A percentile compares a stretch with the other conserved stretches of the same genome.
These are phyloP conservation scores for Entamoeba moshkovskii DNA, from an alignment of 208 protist genomes.

Conservation along the genomic window DNA sequence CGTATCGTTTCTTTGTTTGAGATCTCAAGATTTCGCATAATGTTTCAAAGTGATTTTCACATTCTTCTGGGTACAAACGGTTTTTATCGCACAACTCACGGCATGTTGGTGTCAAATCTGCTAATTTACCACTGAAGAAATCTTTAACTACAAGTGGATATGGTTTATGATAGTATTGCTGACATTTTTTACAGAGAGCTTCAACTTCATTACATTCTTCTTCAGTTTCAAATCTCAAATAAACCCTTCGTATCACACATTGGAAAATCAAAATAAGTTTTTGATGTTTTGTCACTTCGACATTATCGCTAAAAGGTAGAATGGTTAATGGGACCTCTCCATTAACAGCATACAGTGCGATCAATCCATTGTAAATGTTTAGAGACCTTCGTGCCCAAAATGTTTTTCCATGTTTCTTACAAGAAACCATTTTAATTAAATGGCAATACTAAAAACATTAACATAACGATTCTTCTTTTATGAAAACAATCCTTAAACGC, in stretches of 20 bases:
- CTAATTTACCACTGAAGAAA: not conserved
- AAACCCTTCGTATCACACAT: not conserved
- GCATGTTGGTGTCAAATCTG: not conserved
- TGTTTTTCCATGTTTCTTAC: not conserved
- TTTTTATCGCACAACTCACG: not conserved
- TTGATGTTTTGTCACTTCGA: not conserved
- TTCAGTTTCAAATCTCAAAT: not conserved
- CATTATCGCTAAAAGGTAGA: not conserved
- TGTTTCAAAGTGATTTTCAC: not conserved
- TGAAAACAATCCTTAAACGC: no score
- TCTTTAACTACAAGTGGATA: not conserved
- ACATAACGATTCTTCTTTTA: no score
- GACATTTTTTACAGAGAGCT: not conserved
- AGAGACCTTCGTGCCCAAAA: not conserved
- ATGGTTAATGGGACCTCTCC: not conserved
- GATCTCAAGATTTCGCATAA: not conserved
- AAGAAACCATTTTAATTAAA: not conserved
- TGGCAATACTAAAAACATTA: not conserved
- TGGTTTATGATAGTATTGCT: not conserved
- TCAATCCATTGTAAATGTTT: not conserved
- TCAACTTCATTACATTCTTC: not conserved
- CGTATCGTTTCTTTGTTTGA: not conserved
- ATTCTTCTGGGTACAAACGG: not conserved
- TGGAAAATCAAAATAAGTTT: not conserved
- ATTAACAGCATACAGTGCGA: not conserved